Evolutionary conservation across 805 yeast species (phyloP).

Genomic region (Starmerella potacharoeniae): DNA sequence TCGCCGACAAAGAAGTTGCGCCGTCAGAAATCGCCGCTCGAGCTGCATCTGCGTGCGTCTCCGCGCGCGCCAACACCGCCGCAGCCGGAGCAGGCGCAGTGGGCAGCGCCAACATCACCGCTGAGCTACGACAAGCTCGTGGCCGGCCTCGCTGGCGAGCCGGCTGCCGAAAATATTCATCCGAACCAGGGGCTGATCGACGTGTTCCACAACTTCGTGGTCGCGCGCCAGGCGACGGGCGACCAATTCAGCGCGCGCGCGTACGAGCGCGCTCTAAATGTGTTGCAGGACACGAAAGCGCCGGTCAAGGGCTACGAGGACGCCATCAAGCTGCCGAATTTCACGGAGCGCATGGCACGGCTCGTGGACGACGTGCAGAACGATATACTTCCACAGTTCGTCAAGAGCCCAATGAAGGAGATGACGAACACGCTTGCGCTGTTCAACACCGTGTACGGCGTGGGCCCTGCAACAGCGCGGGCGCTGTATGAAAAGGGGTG

Average conservation of each 20-base stretch:
- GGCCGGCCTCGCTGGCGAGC: not conserved
- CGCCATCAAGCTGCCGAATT: conserved; percentile 33
- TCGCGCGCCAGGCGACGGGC: conserved; percentile 28
- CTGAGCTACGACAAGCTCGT: not conserved
- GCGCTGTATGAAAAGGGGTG: conserved; percentile 34
- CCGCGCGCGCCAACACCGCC: not conserved
- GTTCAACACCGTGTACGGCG: conserved; percentile 39
- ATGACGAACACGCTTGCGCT: conserved; percentile 22
- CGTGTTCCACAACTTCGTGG: conserved; percentile 27
- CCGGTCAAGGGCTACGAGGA: conserved; percentile 31
- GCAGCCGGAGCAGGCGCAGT: no score
- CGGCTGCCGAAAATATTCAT: not conserved
- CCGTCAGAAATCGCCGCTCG: no score
- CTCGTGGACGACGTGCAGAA: conserved; percentile 39
- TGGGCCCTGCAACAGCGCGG: conserved; percentile 36
- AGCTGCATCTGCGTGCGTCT: not conserved
- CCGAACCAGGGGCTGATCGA: conserved; percentile 28
- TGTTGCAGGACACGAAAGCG: conserved; percentile 24
- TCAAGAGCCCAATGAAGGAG: not conserved
- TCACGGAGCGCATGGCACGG: conserved; percentile 34
- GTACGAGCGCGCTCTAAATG: conserved; percentile 37
- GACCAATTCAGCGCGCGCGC: conserved; percentile 33
- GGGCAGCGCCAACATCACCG: not conserved
- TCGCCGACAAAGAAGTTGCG: no score
- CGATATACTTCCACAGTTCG: conserved; percentile 18